Evolutionary conservation across 2,329 filamentous ascomycete genomes (phyloP).

Genomic region (Trichoderma cornu-damae): DNA sequence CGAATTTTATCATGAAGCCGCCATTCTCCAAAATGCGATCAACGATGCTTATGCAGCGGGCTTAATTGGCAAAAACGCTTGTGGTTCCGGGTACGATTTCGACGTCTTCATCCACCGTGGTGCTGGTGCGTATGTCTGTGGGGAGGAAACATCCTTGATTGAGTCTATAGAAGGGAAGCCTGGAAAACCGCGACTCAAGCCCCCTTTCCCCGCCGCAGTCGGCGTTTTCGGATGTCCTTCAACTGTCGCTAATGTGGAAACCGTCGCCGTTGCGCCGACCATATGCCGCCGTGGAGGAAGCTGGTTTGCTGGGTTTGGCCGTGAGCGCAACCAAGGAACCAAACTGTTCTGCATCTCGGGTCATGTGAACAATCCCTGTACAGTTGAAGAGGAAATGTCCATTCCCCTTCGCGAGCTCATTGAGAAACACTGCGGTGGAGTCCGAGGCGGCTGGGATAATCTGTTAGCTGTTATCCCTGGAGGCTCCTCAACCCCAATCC

Average conservation of each 20-base stretch:
- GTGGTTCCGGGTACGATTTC: constrained; percentile 94
- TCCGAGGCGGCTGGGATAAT: constrained; percentile 96
- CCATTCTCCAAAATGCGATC: constrained; percentile 88
- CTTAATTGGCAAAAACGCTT: constrained; percentile 96
- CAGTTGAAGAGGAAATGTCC: constrained; percentile 99
- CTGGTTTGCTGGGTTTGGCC: constrained; percentile 93
- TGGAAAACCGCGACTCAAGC: constrained; percentile 97
- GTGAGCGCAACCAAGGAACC: constrained; percentile 92
- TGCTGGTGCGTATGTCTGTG: constrained; percentile 95
- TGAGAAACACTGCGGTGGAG: constrained; percentile 96
- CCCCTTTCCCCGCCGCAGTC: constrained; percentile 93
- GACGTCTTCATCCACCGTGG: constrained; percentile 96
- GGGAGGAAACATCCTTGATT: constrained; percentile 96
- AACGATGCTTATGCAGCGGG: constrained; percentile 96
- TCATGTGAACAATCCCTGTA: constrained; percentile 97
- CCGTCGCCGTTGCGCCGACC: constrained; percentile 88
- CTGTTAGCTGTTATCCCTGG: constrained; percentile 91
- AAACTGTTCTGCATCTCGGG: constrained; percentile 99
- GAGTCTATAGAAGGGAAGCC: constrained; percentile 98
- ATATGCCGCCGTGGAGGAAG: constrained; percentile 86
- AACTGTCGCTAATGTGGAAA: constrained; percentile 98
- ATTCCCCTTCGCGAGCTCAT: constrained; percentile 94
- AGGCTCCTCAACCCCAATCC: constrained; percentile 91
- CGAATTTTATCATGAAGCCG: constrained; percentile 95
- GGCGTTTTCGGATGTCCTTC: constrained; percentile 97